Base-by-base conservation (phyloP, 352 stramenopile genomes). In the Globisporangium emineosum region DNA sequence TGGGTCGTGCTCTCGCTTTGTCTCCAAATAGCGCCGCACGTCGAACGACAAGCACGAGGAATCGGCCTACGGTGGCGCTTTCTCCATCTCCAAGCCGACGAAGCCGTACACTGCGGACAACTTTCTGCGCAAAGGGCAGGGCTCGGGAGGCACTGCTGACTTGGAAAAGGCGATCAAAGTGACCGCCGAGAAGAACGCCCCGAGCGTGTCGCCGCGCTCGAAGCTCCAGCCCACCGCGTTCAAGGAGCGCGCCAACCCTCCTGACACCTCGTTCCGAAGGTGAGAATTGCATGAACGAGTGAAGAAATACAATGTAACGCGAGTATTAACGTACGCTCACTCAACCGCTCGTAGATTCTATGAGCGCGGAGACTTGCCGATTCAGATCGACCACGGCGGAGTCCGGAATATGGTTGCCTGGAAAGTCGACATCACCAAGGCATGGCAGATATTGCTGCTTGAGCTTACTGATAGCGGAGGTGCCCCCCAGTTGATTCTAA, bases 361-460 rank as follows among this genome's bases (percentile, higher is more conserved):
- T 54, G 91, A 98, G 57, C 85, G 91, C 21, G 97, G 94, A 8
- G 97, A 99, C 66, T 75, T 99, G 66, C 97, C 97, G 7, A 96
- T 99, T 25, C 93, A 98, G 76, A 97, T 99, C 55, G 91, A 99
- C 49, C 96, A 99, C 66, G 91, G 92, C 6, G 96, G 96, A n/a
- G 89, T 97, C 35, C 89, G 96, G 57, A 98, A 98, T 67, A 93
- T 97, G 68, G 95, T 99, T 25, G 96, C 93, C 15, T 99, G 96
- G 97, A 99, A 99, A 73, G 90, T 98, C 35, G 90, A 97, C 65
- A 97, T 96, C 63, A 95, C 89, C 1, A 96, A 97, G 85, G 87
- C 91, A 65, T 43, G 50, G 25, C n/a, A 7, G 60, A n/a, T 5
- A 9, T 40, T 33, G 15, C 5, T 37, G 19, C 15, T 17, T 33